Conservation (phyloP, 108 stramenopile species). For the Cyclostephanos invisitatus region DNA sequence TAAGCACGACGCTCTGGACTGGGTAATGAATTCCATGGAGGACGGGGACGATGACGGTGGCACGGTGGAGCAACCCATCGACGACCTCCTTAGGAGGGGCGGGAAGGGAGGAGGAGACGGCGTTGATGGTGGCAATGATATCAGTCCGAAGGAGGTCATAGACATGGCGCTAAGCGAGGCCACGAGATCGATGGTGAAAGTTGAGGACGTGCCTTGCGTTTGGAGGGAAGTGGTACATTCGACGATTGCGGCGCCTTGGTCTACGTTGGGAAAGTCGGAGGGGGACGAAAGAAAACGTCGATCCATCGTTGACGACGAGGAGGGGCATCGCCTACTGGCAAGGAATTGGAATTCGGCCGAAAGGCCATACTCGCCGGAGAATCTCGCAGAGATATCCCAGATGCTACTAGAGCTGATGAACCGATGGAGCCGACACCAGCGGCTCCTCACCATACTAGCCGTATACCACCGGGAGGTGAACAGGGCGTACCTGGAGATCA, state of each 20-base stretch:
- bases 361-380: slow-evolving; percentile 32
- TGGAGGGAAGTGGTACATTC: slow-evolving; percentile 35
- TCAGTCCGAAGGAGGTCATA: slow-evolving; percentile 11
- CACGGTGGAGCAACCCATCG: neutral
- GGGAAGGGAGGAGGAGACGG: neutral
- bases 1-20: slow-evolving; percentile 10
- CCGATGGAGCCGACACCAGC: slow-evolving; percentile 41
- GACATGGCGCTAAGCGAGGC: slow-evolving; percentile 13
- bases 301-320: neutral
- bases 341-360: slow-evolving; percentile 15
- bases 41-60: neutral
- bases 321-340: neutral
- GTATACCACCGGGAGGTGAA: slow-evolving; percentile 41
- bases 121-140: neutral
- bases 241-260: slow-evolving; percentile 2
- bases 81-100: neutral
- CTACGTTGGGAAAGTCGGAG: neutral
- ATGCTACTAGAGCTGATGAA: slow-evolving; percentile 43
- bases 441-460: slow-evolving; percentile 32
- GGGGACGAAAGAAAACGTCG: neutral
- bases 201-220: slow-evolving; percentile 32
- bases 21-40: slow-evolving; percentile 18
- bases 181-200: slow-evolving; percentile 9
- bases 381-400: slow-evolving; percentile 18
- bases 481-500: slow-evolving; percentile 20